Base-by-base conservation (phyloP, 1,284 basidiomycete species). In the Testicularia cyperi region DNA sequence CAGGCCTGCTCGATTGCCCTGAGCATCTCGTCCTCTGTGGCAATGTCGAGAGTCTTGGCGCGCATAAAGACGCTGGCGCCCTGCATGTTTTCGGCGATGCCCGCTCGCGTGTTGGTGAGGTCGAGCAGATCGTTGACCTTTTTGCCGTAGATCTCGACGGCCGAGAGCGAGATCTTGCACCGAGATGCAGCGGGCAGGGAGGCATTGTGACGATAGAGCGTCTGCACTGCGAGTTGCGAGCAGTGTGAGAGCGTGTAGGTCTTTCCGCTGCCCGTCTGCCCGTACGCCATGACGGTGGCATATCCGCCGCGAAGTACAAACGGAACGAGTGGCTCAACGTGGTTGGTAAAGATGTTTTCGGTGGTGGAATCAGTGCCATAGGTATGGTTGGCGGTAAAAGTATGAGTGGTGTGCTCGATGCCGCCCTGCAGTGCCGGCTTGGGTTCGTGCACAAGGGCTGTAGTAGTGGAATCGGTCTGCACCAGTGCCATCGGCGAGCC, bases 81-180 rank as follows among this genome's bases (percentile, higher is more conserved):
- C n/a, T 38, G 33, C 14, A 47, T 35, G 33, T 32, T 42, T 12
- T 61, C 46, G 6, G 30, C 57, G 13, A 61, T 40, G n/a, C 40
- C 1, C 12, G 44, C 43, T 10, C 20, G 28, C 2, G 21, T 19
- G 20, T 55, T 51, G 24, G 18, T 8, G 2, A 19, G n/a, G 29
- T 55, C 57, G 15, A 60, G 46, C 0, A 60, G 34, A 16, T 60
- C 55, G 29, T 52, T 60, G 16, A 58, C 29, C 24, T 35, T 47
- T 37, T 53, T 53, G 20, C 38, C 49, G 41, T 53, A 60, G 9
- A 60, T 20, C 41, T 53, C 55, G 18, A 60, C 47, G 1, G 46
- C 45, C 2, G 35, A 26, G 1, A 56, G 21, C 9, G 30, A 26
- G 0, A 56, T 12, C 8, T 29, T 13, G 19, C 44, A 52, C 10